phyloP scores from a whole-genome alignment of 352 stramenopile genomes.

The Discostella stelligera region DNA sequence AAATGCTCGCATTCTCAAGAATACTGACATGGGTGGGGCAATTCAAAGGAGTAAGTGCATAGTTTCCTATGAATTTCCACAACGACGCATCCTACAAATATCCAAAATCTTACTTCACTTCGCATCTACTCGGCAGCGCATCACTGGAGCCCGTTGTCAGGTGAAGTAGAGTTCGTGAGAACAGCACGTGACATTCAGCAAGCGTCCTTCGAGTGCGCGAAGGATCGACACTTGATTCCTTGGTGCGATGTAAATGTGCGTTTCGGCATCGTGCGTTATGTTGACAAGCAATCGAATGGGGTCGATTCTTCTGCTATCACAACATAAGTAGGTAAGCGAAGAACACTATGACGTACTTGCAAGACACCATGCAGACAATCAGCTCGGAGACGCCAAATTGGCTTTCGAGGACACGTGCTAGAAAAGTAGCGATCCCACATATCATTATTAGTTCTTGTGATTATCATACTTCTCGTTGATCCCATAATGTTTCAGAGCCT shows the following conservation, averaged over 20 bases:
- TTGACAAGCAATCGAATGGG: not conserved
- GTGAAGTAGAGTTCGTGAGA: slow-evolving; percentile 80
- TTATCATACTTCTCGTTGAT: slow-evolving; percentile 32
- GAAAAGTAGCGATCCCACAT: too few relatives aligned
- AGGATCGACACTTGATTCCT: slow-evolving; percentile 82
- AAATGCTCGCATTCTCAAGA: slow-evolving; percentile 73
- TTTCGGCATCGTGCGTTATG: slow-evolving; percentile 80
- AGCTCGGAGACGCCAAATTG: too few relatives aligned
- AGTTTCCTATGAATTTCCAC: not conserved
- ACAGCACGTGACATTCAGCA: slow-evolving; percentile 67
- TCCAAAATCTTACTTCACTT: not conserved
- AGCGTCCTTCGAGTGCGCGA: slow-evolving; percentile 78
- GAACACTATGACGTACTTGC: too few relatives aligned
- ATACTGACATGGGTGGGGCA: slow-evolving; percentile 66
- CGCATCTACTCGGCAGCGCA: slow-evolving; percentile 51
- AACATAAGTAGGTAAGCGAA: too few relatives aligned
- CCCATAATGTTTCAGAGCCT: slow-evolving; percentile 46
- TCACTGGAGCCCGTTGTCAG: slow-evolving; percentile 78
- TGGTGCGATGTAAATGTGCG: slow-evolving; percentile 80
- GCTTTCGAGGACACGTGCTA: not conserved
- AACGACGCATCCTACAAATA: too few relatives aligned
- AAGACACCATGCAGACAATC: too few relatives aligned
- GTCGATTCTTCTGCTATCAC: not conserved
- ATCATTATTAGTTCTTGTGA: slow-evolving; percentile 1
- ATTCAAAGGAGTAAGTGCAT: slow-evolving; percentile 42